Evolutionary conservation across 352 stramenopile species (phyloP).

Genomic region (Globisporangium spinosum): DNA sequence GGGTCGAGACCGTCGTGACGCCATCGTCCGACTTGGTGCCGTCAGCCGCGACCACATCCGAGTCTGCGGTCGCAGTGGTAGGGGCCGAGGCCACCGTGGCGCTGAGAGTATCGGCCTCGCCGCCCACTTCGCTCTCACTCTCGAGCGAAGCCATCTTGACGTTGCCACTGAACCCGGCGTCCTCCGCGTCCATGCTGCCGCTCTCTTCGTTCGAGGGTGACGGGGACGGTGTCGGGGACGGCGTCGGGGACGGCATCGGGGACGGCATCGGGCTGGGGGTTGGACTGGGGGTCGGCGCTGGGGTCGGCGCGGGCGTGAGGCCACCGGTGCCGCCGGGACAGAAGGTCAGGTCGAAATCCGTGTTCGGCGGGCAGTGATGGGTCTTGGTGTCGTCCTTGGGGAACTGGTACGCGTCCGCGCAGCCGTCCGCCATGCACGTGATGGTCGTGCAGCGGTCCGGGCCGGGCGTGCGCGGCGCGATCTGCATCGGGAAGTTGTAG

Average conservation of each 20-base stretch:
- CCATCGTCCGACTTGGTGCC: slow-evolving; percentile 19
- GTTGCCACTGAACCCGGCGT: slow-evolving; percentile 3
- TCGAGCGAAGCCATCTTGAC: slow-evolving; percentile 11
- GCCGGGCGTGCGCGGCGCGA: slow-evolving; percentile 36
- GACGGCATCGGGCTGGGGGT: slow-evolving; percentile 30
- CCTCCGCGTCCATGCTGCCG: slow-evolving; percentile 8
- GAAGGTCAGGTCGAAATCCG: slow-evolving; percentile 54
- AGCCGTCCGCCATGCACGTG: slow-evolving; percentile 47
- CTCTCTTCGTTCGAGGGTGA: slow-evolving; percentile 18
- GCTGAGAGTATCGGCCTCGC: not conserved
- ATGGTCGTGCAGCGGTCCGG: slow-evolving; percentile 37
- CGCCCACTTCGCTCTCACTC: slow-evolving; percentile 17
- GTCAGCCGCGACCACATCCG: slow-evolving; percentile 11
- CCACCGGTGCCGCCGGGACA: slow-evolving; percentile 42
- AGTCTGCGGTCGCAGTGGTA: not conserved
- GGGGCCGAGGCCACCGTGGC: not conserved
- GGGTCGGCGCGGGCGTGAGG: slow-evolving; percentile 26
- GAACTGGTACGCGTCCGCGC: slow-evolving; percentile 62
- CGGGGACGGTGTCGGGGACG: slow-evolving; percentile 25
- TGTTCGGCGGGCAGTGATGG: slow-evolving; percentile 35
- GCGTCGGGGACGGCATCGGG: slow-evolving; percentile 28
- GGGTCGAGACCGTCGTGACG: slow-evolving; percentile 36
- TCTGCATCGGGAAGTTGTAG: slow-evolving; percentile 70
- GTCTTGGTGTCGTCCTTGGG: slow-evolving; percentile 71
- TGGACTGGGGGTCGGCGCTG: slow-evolving; percentile 28